Evolutionary conservation across 345 rosid species (phyloP).

Genomic region (Murraya paniculata): DNA sequence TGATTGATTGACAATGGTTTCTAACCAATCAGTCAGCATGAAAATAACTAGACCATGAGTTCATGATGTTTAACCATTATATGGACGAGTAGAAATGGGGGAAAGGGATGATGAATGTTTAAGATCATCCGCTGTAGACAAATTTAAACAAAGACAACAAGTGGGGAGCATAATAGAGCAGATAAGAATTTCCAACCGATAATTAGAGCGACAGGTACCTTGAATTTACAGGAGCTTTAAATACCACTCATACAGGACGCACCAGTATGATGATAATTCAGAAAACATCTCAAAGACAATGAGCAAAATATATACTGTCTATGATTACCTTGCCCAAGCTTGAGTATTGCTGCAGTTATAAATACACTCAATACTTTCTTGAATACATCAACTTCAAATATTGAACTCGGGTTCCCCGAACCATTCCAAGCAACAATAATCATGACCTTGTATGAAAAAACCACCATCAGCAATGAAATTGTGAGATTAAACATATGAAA

Average conservation of each 20-base stretch:
- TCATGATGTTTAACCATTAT: not conserved
- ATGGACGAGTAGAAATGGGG: not conserved
- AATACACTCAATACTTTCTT: constrained; percentile 88
- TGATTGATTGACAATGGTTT: not conserved
- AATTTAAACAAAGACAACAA: not conserved
- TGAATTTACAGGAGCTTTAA: not conserved
- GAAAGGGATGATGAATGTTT: not conserved
- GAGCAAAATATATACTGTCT: not conserved
- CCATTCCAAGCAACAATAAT: constrained; percentile 95
- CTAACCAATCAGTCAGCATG: not conserved
- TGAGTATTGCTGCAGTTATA: constrained; percentile 93
- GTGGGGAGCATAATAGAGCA: no score
- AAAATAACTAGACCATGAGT: not conserved
- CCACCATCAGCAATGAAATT: constrained; percentile 25
- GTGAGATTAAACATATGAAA: constrained; percentile 1
- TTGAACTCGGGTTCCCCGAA: constrained; percentile 48
- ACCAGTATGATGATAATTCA: not conserved
- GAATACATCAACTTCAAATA: constrained; percentile 58
- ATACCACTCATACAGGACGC: not conserved
- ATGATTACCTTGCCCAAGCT: constrained; percentile 91
- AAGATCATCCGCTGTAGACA: not conserved
- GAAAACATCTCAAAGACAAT: not conserved
- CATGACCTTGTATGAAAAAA: constrained; percentile 62
- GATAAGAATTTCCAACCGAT: not conserved
- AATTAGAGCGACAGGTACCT: not conserved